Evolutionary conservation across 2,329 filamentous ascomycete genomes (phyloP), one percentile per base, ranked within the genome.

Genomic region (Thermomyces lanuginosus): DNA sequence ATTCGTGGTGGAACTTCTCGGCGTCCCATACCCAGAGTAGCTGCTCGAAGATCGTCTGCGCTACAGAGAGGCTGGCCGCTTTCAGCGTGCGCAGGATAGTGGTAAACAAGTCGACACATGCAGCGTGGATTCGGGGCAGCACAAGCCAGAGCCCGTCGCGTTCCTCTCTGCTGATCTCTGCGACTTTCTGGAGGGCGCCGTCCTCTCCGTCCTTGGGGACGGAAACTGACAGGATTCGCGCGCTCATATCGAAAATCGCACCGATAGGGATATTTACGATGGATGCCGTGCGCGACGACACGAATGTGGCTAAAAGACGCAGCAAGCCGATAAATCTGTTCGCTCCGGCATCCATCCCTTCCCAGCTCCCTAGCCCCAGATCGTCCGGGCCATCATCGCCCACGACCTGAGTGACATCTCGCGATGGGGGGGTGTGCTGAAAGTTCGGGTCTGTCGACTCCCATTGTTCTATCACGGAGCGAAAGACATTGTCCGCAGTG

Each of bases 401-500:
- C 22, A 55, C 41, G 22, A 45, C 41, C 10, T 44, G 39, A 26
- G 43, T 46, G 30, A 53, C 53, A 30, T 50, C 37, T 21, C 45
- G 45, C 40, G 56, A 35, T 37, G 37, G 54, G 33, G 37, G 46
- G 27, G 28, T 36, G 36, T 39, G 47, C 25, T 35, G 44, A 33
- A 39, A 46, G 31, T 29, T 39, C n/a, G 49, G 66, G 16, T 66
- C 59, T 2, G 63, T 62, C 1, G 81, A 71, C 40, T 84, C 72
- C 77, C 82, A 89, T 21, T 80, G 76, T 47, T 93, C 84, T 7
- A 77, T 55, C 0, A 92, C 66, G 6, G 75, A 72, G 25, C 84
- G 72, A 43, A 92, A 78, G 1, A 91, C 63, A 36, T 74, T 68
- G 42, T 92, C 76, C 21, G 77, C 71, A 1, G 79, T 77, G 13